A percentile compares a stretch with the other conserved stretches of the same genome.
phyloP scores from a whole-genome alignment of 2,329 filamentous ascomycete genomes.

The Alternaria angustiovoidea region DNA sequence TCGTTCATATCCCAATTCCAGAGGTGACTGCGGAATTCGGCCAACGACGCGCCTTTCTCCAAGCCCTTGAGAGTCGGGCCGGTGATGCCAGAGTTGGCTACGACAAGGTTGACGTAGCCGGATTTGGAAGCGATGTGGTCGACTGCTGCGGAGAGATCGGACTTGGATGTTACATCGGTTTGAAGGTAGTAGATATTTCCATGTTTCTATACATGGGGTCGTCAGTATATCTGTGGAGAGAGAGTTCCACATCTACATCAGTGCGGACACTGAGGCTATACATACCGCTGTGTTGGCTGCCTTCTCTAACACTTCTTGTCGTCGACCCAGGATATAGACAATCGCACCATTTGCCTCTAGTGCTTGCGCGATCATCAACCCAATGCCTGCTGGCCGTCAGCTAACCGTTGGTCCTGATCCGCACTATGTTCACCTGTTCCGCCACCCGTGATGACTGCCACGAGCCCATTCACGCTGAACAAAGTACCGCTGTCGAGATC shows the following conservation, averaged over 20 bases:
- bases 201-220: too few species aligned
- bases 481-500: background rate
- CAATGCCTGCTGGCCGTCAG: slow-evolving; percentile 23
- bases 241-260: too few species aligned
- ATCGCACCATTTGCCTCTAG: slow-evolving; percentile 31
- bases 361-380: slow-evolving; percentile 33
- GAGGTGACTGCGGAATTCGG: too few species aligned
- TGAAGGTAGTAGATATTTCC: too few species aligned
- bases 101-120: slow-evolving; percentile 34
- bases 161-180: slow-evolving; percentile 31
- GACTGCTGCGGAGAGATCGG: slow-evolving; percentile 22
- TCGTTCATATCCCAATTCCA: too few species aligned
- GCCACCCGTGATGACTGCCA: background rate
- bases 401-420: rapidly evolving
- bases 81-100: slow-evolving; percentile 31
- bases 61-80: slow-evolving; percentile 18
- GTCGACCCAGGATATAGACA: slow-evolving; percentile 36
- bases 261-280: too few species aligned
- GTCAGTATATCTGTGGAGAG: too few species aligned
- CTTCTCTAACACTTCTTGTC: slow-evolving; percentile 26
- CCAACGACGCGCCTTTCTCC: too few species aligned
- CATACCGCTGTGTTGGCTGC: slow-evolving; percentile 11
- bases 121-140: slow-evolving; percentile 17
- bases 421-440: background rate
- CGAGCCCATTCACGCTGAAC: background rate